Base-by-base conservation (phyloP, 1,284 basidiomycete genomes). In the Leccinum pseudoinsigne region DNA sequence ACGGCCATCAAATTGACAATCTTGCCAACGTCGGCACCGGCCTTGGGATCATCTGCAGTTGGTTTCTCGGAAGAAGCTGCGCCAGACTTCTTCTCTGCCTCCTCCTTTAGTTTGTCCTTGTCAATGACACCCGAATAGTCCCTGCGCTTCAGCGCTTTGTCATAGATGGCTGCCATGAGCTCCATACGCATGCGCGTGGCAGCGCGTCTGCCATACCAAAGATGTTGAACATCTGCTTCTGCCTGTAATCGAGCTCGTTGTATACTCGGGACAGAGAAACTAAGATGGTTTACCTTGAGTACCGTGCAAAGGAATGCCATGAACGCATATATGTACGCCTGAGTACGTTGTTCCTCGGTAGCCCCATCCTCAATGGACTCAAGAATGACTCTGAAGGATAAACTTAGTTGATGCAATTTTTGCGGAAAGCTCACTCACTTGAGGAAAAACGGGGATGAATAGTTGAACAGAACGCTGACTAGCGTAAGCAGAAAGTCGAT, bases 101-200 rank as follows among this genome's bases (percentile, higher is more conserved):
- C 63, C 1, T 66, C 64, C 45, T 65, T 68, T 2, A 58, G 10
- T 57, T 81, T 81, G 36, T 83, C 80, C 69, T 79, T 84, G 55
- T 86, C 82, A 2, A 92, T 79, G 28, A 94, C 81, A 0, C 94
- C 94, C 0, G 91, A 91, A 62, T 89, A 89, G 74, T 97, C 94
- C 72, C 88, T 90, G 28, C 94, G 81, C 72, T 90, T 90, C 50
- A 97, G 79, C 0, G 95, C 89, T 75, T 97, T 97, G 74, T 95
- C 91, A 71, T 96, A 98, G 60, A 97, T 91, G 0, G 90, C 81
- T 0, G 90, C 79, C 76, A 86, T 89, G 51, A 92, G 80, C 69
- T 86, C 84, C 12, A 80, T 78, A 50, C 84, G 82, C 54, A 86
- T 80, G 16, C 89, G 78, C 5, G 85, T 84, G 23, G 79, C 74